Evolutionary conservation across 352 stramenopile species (phyloP), one percentile per base, ranked within the genome.

Genomic region (Aphanomyces euteiches): DNA sequence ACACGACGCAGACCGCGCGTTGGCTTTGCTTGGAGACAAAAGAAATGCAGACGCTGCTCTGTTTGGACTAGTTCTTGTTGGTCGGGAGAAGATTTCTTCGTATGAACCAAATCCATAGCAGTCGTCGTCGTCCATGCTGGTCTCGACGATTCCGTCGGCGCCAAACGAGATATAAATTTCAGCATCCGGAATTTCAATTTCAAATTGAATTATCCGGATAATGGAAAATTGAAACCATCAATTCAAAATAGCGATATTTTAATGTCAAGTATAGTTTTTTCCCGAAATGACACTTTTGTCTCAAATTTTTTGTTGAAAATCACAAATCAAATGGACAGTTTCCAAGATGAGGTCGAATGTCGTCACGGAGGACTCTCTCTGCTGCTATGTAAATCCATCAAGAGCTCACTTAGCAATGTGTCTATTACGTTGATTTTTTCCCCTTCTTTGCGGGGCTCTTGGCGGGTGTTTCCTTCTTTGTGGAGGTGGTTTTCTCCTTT

Each of bases 41-140:
- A 17, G 7, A 28, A 40, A 28, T 28, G 12, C 43, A n/a, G 17
- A 43, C 43, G 54, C 34, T 7, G 54, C 43, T 28, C 28, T 28
- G 2, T 28, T 28, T n/a, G 45, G 13, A 10, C 3, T 17, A 13
- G 60, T 19, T 17, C 43, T 43, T 3, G 45, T 0, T 15, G 64
- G 48, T 34, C n/a, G 43, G 36, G 64, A 70, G 40, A 70, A 70
- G 37, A 70, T 56, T 8, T 70, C 64, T 12, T 70, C 40, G 54
- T 70, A 70, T n/a, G 64, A 70, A 3, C 64, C 64, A 47, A 70
- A 70, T 8, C 64, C 47, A 37, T 63, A 70, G 64, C 64, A 70
- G 53, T 70, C 64, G 45, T 70, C 64, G 17, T 70, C 64, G 15
- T 70, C 64, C 64, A 70, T 70, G n/a, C 5, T 61, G 15, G n/a